Evolutionary conservation across 2,329 filamentous ascomycete genomes (phyloP).

Genomic region (Penicillium sp.): DNA sequence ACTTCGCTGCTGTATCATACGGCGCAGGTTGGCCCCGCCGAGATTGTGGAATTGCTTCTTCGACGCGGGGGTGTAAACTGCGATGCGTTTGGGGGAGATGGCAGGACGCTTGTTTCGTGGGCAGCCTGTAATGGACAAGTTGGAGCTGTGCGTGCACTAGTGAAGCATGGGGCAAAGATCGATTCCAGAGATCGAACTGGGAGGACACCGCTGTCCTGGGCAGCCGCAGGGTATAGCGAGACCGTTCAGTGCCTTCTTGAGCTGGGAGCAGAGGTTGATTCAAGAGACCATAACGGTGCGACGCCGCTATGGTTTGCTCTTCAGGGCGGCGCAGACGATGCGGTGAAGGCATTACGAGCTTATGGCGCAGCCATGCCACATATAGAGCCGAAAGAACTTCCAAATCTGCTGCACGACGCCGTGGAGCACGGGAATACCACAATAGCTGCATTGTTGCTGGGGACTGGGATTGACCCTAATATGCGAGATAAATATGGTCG

Average conservation of each 20-base stretch:
- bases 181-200: not conserved
- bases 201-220: not conserved
- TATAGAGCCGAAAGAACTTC: not conserved
- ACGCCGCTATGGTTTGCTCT: not conserved
- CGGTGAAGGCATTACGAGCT: not conserved
- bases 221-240: not conserved
- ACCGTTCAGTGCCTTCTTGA: not conserved
- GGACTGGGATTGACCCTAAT: not conserved
- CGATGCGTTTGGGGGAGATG: not conserved
- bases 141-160: not conserved
- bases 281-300: not conserved
- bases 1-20: not conserved
- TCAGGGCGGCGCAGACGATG: not conserved
- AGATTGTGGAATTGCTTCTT: not conserved
- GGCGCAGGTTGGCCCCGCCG: not conserved
- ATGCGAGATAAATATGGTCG: not conserved
- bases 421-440: not conserved
- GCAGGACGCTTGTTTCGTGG: not conserved
- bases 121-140: not conserved
- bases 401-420: not conserved
- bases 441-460: not conserved
- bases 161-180: not conserved
- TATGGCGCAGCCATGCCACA: not conserved
- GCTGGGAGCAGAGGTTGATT: not conserved
- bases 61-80: not conserved